phyloP scores from a whole-genome alignment of 345 rosid species.

The Sapria himalayana region DNA sequence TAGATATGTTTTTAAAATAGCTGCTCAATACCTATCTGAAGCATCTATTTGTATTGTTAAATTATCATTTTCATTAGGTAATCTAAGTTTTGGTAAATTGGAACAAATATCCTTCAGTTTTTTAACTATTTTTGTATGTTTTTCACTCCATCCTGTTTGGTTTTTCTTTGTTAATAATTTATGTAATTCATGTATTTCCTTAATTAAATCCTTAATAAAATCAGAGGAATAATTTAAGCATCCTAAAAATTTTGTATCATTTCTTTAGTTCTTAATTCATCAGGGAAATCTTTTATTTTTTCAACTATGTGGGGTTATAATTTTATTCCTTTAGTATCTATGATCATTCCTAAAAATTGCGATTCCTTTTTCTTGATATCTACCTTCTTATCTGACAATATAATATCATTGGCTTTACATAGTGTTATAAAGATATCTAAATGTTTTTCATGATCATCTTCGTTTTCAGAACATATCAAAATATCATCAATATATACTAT shows the following conservation, averaged over 20 bases:
- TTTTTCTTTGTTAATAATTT: neutral
- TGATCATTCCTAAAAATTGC: neutral
- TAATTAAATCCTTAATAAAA: neutral
- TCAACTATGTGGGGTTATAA: neutral
- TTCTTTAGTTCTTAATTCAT: neutral
- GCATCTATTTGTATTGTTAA: neutral
- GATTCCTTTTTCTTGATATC: neutral
- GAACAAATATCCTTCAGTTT: neutral
- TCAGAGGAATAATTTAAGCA: neutral
- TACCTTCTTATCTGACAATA: neutral
- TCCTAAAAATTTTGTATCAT: conserved; percentile 1
- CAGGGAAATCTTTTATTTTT: neutral
- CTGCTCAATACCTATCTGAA: neutral
- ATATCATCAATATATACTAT: neutral
- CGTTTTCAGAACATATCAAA: neutral
- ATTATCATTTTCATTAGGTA: neutral
- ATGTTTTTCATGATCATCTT: neutral
- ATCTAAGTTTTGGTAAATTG: neutral
- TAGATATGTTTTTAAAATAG: no score
- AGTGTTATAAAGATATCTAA: neutral
- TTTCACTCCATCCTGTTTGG: neutral
- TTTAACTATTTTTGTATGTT: neutral
- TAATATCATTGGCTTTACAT: no score
- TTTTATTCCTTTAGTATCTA: neutral
- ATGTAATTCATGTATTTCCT: neutral